phyloP scores from a whole-genome alignment of 148 eudicot species.

The Rhododendron ovatum region DNA sequence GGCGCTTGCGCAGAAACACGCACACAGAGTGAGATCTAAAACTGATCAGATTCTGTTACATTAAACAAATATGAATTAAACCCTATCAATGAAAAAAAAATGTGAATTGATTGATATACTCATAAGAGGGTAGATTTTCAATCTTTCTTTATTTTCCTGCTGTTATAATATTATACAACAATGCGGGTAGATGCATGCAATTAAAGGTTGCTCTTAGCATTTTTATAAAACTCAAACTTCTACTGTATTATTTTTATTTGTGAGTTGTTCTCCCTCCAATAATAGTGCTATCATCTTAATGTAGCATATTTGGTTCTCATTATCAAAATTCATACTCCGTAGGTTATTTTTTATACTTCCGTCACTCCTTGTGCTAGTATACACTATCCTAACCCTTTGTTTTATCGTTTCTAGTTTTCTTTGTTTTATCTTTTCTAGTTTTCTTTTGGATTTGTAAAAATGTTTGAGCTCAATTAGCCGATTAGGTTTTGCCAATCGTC shows the following conservation, averaged over 20 bases:
- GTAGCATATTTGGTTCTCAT: not conserved
- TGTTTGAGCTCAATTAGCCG: not conserved
- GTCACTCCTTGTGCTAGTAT: not conserved
- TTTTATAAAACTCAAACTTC: not conserved
- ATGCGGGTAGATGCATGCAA: not conserved
- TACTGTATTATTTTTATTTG: not conserved
- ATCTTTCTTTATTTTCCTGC: not conserved
- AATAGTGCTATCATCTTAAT: not conserved
- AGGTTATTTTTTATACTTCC: not conserved
- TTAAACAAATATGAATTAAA: not conserved
- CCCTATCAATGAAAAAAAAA: not conserved
- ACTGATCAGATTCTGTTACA: not conserved
- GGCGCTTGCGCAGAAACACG: not conserved
- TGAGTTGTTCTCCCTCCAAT: not conserved
- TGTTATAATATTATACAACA: not conserved
- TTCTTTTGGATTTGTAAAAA: not conserved
- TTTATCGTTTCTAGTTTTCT: not conserved
- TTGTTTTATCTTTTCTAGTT: not conserved
- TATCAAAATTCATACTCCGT: not conserved
- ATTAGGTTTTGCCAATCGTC: not conserved
- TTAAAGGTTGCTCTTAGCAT: not conserved
- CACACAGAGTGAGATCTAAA: not conserved
- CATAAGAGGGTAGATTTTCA: not conserved
- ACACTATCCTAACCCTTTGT: not conserved
- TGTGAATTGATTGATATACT: not conserved